A percentile compares a stretch with the other conserved stretches of the same genome.
Evolutionary conservation across 1,284 basidiomycete genomes (phyloP).

Genomic region (Agroathelia rolfsii): DNA sequence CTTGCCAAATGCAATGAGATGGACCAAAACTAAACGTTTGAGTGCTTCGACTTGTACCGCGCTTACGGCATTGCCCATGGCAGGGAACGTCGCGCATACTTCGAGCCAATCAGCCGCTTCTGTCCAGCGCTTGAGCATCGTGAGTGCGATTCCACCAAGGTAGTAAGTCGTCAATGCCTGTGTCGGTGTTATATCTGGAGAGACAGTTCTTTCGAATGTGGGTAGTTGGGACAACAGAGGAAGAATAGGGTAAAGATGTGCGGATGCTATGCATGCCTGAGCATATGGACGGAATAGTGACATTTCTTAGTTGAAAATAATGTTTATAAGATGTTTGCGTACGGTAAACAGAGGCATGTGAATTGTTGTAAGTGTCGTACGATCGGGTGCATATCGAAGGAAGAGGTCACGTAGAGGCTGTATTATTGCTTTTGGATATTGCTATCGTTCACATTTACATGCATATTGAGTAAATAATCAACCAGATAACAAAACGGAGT

Average conservation of each 20-base stretch:
- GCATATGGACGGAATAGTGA: too few relatives aligned
- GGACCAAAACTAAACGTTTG: slow-evolving; percentile 72
- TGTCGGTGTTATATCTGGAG: slow-evolving; percentile 66
- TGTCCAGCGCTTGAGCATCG: slow-evolving; percentile 50
- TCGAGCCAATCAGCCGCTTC: slow-evolving; percentile 70
- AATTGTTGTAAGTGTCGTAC: slow-evolving; percentile 54
- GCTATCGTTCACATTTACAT: slow-evolving; percentile 9
- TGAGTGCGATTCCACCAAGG: slow-evolving; percentile 53
- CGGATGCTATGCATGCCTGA: slow-evolving; percentile 34
- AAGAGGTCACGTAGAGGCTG: slow-evolving; percentile 49
- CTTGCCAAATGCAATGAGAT: slow-evolving; percentile 65
- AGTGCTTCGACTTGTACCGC: slow-evolving; percentile 77
- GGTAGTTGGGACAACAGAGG: slow-evolving; percentile 53
- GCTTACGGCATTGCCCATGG: slow-evolving; percentile 47
- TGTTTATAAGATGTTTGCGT: slow-evolving; percentile 12
- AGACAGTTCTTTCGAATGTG: slow-evolving; percentile 38
- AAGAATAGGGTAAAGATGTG: slow-evolving; percentile 43
- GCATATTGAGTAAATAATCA: background rate
- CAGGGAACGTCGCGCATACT: slow-evolving; percentile 65
- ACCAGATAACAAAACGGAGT: slow-evolving; percentile 13
- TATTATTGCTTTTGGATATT: slow-evolving; percentile 40
- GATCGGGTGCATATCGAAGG: slow-evolving; percentile 45
- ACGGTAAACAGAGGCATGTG: slow-evolving; percentile 52
- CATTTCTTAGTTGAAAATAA: too few relatives aligned
- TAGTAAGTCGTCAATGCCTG: slow-evolving; percentile 74